Percentiles rank a stretch among this genome's conserved stretches.
Conservation (phyloP, 306 rosid species). For the Cucumis sativus region DNA sequence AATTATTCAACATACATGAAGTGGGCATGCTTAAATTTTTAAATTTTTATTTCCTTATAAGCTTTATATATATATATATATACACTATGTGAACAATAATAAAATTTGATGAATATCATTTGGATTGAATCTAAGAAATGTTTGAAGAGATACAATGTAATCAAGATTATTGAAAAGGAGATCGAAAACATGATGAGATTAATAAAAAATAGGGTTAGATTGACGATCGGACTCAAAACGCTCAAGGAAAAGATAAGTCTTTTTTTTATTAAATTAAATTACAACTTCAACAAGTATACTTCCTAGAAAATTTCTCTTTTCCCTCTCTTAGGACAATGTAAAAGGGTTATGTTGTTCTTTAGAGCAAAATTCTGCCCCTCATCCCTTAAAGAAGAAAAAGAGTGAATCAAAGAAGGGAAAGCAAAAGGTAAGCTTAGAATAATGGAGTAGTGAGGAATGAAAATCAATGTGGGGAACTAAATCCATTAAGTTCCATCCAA, state of each 20-base stretch:
- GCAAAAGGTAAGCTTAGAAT: background rate
- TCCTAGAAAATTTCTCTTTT: background rate
- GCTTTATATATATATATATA: too few relatives aligned
- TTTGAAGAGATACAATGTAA: too few relatives aligned
- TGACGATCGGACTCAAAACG: too few relatives aligned
- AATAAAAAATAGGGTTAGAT: too few relatives aligned
- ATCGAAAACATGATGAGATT: too few relatives aligned
- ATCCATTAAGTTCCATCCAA: background rate
- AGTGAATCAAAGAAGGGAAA: background rate
- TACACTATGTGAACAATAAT: too few relatives aligned
- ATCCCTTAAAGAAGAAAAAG: background rate
- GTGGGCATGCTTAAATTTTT: background rate
- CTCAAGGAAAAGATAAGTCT: too few relatives aligned
- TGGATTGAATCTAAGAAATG: too few relatives aligned
- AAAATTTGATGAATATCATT: too few relatives aligned
- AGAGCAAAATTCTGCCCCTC: background rate
- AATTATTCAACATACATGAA: background rate
- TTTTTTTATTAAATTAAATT: too few relatives aligned
- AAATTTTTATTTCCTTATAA: background rate
- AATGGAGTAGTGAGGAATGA: background rate
- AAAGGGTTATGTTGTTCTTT: background rate
- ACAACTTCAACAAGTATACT: too few relatives aligned
- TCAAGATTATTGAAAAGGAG: too few relatives aligned
- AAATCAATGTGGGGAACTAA: conserved; percentile 6
- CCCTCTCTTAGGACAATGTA: background rate